phyloP scores from a whole-genome alignment of 2,329 filamentous ascomycete genomes.

The Amphichorda felina region DNA sequence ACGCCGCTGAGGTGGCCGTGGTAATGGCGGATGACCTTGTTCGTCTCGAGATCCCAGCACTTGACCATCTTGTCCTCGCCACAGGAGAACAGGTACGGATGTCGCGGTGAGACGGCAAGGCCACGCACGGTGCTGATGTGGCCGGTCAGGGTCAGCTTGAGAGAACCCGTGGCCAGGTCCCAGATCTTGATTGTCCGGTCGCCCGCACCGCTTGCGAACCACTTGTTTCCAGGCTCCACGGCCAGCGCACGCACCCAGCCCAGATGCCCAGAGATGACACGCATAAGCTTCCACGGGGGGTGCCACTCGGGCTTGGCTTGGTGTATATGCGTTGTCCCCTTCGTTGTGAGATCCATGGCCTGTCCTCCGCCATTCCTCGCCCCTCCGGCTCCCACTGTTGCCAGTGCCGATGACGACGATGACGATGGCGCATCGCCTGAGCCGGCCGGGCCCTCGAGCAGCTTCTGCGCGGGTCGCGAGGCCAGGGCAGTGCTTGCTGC shows the following conservation, averaged over 20 bases:
- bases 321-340: conserved; percentile 16
- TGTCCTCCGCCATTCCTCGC: conserved; percentile 6
- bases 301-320: conserved; percentile 83
- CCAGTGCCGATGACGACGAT: conserved; percentile 5
- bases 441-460: conserved; percentile 19
- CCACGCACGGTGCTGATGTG: conserved; percentile 92
- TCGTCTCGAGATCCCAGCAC: conserved; percentile 99
- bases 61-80: conserved; percentile 99
- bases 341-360: conserved; percentile 18
- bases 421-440: conserved; percentile 3
- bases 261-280: conserved; percentile 91
- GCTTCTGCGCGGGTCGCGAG: conserved; percentile 17
- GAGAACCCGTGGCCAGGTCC: conserved; percentile 81
- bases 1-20: conserved; percentile 95
- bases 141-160: conserved; percentile 78
- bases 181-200: conserved; percentile 98
- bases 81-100: conserved; percentile 95
- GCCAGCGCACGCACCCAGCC: conserved; percentile 88
- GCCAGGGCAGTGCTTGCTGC: conserved; percentile 2
- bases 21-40: conserved; percentile 96
- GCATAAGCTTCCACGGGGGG: conserved; percentile 94
- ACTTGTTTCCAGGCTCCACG: conserved; percentile 92
- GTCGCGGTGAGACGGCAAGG: conserved; percentile 80
- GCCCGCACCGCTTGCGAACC: conserved; percentile 92
- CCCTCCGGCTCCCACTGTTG: conserved; percentile 6